phyloP scores from a whole-genome alignment of 768 basidiomycete species.

The Gymnopilus junonius region DNA sequence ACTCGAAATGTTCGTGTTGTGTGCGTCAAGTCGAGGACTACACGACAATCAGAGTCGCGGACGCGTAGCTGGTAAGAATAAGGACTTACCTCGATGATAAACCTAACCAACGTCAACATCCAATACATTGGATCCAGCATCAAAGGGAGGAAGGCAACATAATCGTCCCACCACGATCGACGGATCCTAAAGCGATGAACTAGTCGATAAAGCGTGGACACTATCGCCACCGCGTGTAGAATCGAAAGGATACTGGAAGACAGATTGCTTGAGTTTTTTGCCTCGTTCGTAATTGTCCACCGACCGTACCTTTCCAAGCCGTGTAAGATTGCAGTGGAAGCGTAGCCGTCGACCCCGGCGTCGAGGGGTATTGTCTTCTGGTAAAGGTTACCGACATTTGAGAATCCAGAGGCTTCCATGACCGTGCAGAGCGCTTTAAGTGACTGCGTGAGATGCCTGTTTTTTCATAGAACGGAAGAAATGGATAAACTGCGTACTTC shows the following conservation, averaged over 20 bases:
- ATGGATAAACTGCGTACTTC: neutral
- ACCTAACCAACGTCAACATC: neutral
- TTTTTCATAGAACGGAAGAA: neutral
- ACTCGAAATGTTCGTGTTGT: neutral
- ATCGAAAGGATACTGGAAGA: neutral
- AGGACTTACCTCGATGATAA: neutral
- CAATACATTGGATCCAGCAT: slow-evolving; percentile 10
- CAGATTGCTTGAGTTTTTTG: neutral
- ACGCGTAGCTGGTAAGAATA: neutral
- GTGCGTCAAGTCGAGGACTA: neutral
- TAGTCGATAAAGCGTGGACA: slow-evolving; percentile 22
- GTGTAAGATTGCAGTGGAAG: neutral
- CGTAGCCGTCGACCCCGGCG: neutral
- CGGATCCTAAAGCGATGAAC: slow-evolving; percentile 17
- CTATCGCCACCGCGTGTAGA: slow-evolving; percentile 21
- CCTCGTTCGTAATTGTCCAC: neutral
- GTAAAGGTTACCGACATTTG: neutral
- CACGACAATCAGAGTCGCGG: neutral
- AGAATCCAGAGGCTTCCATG: neutral
- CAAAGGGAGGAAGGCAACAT: slow-evolving; percentile 19
- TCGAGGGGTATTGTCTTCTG: neutral
- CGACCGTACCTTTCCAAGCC: neutral
- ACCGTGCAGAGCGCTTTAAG: neutral
- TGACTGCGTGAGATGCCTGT: neutral
- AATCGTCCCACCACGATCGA: slow-evolving; percentile 30